Evolutionary conservation across 257 asterid species (phyloP).

Genomic region (Mitragyna speciosa): DNA sequence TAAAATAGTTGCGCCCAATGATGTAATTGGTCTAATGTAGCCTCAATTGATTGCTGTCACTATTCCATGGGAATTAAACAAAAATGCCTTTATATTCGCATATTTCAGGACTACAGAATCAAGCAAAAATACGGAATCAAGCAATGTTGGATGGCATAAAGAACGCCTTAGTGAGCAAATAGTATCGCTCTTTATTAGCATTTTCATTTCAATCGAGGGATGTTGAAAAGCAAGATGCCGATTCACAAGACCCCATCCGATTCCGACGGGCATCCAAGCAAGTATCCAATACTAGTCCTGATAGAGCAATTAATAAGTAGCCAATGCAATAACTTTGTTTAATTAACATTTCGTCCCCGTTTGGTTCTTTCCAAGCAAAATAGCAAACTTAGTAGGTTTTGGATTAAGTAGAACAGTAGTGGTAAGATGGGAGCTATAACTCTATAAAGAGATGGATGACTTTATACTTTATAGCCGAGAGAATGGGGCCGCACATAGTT

Average conservation of each 20-base stretch:
- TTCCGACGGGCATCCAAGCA: neutral
- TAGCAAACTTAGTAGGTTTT: conserved; percentile 21
- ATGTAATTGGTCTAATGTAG: neutral
- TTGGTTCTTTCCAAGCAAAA: conserved; percentile 36
- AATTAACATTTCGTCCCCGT: neutral
- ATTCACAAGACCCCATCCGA: neutral
- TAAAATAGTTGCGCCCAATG: neutral
- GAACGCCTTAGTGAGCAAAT: neutral
- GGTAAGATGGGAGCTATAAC: neutral
- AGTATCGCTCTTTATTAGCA: neutral
- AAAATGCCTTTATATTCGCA: neutral
- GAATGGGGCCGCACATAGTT: neutral
- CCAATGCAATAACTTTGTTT: neutral
- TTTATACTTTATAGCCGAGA: neutral
- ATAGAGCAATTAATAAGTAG: neutral
- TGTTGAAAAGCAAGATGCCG: neutral
- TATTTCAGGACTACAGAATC: neutral
- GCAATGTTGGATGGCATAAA: neutral
- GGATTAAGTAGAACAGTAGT: conserved; percentile 27
- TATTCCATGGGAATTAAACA: neutral
- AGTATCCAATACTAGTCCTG: neutral
- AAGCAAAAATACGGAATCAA: neutral
- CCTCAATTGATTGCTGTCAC: neutral
- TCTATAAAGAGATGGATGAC: neutral
- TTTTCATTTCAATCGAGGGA: neutral